phyloP scores from a whole-genome alignment of 108 stramenopile genomes.

The Conticribra weissflogii region DNA sequence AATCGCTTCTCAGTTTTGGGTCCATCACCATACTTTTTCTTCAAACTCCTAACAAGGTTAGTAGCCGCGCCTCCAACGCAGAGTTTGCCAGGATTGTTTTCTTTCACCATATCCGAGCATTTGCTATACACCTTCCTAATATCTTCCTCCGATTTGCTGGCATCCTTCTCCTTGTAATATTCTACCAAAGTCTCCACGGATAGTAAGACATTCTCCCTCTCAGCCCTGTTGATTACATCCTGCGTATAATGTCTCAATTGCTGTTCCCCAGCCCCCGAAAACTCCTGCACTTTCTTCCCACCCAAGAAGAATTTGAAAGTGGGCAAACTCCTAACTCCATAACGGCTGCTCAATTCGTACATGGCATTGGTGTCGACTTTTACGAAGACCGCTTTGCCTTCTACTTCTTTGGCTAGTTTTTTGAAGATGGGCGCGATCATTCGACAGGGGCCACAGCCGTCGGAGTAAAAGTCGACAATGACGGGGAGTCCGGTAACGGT shows the following conservation, averaged over 20 bases:
- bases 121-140: conserved; percentile 82
- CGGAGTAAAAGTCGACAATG: conserved; percentile 90
- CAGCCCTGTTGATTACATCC: conserved; percentile 61
- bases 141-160: conserved; percentile 64
- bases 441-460: conserved; percentile 50
- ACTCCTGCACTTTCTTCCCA: conserved; percentile 81
- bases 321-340: conserved; percentile 84
- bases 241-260: conserved; percentile 80
- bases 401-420: conserved; percentile 83
- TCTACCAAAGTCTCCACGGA: conserved; percentile 51
- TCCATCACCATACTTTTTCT: conserved; percentile 82
- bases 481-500: conserved; percentile 92
- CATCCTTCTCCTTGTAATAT: conserved; percentile 79
- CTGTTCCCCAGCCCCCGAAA: conserved; percentile 86
- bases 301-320: conserved; percentile 90
- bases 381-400: conserved; percentile 90
- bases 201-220: conserved; percentile 77
- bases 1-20: conserved; percentile 66
- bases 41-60: conserved; percentile 76
- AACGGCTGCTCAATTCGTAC: conserved; percentile 66
- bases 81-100: conserved; percentile 40
- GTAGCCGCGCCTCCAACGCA: conserved; percentile 82
- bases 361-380: conserved; percentile 90
- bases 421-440: conserved; percentile 96
- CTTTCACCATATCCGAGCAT: conserved; percentile 71